A percentile compares a stretch with the other conserved stretches of the same genome.
phyloP scores from a whole-genome alignment of 1,284 basidiomycete species.

The Blastosporella zonata region DNA sequence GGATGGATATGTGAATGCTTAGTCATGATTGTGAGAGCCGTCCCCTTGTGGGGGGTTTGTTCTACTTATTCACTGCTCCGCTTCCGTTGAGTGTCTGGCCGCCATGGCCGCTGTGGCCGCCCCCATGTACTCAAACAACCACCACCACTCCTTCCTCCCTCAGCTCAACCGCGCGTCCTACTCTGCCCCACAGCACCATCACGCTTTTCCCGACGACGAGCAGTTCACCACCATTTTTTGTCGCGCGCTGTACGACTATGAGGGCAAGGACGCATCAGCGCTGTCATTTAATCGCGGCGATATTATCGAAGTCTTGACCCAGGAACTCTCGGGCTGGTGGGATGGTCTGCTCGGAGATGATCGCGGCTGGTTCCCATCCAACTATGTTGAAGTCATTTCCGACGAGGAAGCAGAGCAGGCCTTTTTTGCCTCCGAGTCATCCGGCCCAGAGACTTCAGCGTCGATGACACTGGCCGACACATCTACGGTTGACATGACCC shows the following conservation, averaged over 20 bases:
- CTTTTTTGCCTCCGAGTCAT: slow-evolving; percentile 48
- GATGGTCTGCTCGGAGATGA: slow-evolving; percentile 89
- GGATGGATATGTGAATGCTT: slow-evolving; percentile 4
- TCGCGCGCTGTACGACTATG: slow-evolving; percentile 90
- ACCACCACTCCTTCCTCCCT: slow-evolving; percentile 20
- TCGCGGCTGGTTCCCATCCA: slow-evolving; percentile 97
- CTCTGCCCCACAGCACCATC: slow-evolving; percentile 20
- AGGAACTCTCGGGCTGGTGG: slow-evolving; percentile 97
- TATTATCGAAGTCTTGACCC: slow-evolving; percentile 91
- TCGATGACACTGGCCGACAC: slow-evolving; percentile 24
- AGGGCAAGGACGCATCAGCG: slow-evolving; percentile 83
- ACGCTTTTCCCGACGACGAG: slow-evolving; percentile 47
- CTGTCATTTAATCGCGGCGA: slow-evolving; percentile 86
- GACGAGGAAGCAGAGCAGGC: slow-evolving; percentile 77
- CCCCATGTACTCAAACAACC: slow-evolving; percentile 20
- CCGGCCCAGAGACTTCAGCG: slow-evolving; percentile 28
- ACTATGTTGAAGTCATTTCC: slow-evolving; percentile 83
- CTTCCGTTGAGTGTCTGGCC: slow-evolving; percentile 1
- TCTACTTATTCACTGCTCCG: slow-evolving; percentile 7
- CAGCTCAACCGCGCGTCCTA: slow-evolving; percentile 18
- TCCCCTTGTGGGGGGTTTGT: background rate
- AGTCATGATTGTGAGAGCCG: slow-evolving; percentile 17
- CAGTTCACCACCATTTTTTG: slow-evolving; percentile 80
- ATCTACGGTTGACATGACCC: slow-evolving; percentile 48
- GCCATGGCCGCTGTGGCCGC: slow-evolving; percentile 23